phyloP scores from a whole-genome alignment of 495 filamentous ascomycete species.

The Margaritispora aquatica region DNA sequence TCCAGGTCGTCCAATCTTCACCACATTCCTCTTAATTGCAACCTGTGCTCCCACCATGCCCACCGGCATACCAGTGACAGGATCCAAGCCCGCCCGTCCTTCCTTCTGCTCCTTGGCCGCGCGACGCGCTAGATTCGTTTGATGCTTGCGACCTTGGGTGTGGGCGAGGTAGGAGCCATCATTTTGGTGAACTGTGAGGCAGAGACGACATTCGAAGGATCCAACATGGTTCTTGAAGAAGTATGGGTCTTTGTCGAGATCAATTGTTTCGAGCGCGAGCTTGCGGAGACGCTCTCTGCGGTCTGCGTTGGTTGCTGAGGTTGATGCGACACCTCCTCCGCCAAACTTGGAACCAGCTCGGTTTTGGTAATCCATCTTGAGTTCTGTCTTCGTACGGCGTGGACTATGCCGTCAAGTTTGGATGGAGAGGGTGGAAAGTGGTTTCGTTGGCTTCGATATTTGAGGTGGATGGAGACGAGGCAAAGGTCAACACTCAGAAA shows the following conservation, averaged over 20 bases:
- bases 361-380: slow-evolving; percentile 69
- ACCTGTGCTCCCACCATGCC: slow-evolving; percentile 71
- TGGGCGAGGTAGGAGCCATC: slow-evolving; percentile 99
- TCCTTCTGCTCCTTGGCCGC: slow-evolving; percentile 92
- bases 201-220: slow-evolving; percentile 96
- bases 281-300: slow-evolving; percentile 94
- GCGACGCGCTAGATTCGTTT: slow-evolving; percentile 96
- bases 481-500: neutral
- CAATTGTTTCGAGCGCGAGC: slow-evolving; percentile 96
- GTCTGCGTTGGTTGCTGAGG: slow-evolving; percentile 91
- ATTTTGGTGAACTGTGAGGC: slow-evolving; percentile 98
- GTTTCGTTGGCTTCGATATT: neutral
- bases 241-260: slow-evolving; percentile 98
- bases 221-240: slow-evolving; percentile 99
- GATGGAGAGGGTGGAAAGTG: neutral
- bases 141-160: slow-evolving; percentile 97
- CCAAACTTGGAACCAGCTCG: slow-evolving; percentile 97
- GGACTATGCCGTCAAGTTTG: neutral
- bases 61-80: slow-evolving; percentile 65
- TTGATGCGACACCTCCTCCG: slow-evolving; percentile 91
- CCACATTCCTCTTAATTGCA: slow-evolving; percentile 72
- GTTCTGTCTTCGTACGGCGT: neutral
- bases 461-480: neutral
- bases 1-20: slow-evolving; percentile 95
- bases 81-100: slow-evolving; percentile 66